phyloP scores from a whole-genome alignment of 345 rosid genomes.

The Passiflora organensis region DNA sequence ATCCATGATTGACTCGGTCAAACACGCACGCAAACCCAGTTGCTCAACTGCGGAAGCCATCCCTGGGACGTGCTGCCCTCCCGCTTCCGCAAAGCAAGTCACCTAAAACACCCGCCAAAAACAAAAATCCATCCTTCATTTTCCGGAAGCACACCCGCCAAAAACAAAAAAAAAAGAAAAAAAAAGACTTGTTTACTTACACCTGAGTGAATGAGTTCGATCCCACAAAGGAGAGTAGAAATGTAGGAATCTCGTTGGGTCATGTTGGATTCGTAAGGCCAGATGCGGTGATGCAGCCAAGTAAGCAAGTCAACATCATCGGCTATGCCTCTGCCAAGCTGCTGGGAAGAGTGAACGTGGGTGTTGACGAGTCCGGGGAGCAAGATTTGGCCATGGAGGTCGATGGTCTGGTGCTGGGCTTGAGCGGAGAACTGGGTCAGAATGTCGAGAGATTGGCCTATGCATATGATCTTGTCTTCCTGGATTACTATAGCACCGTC shows the following conservation, averaged over 20 bases:
- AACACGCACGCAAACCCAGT: constrained; percentile 65
- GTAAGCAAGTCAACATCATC: constrained; percentile 63
- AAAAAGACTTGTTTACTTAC: constrained; percentile 22
- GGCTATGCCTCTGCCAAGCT: constrained; percentile 64
- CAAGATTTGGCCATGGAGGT: constrained; percentile 49
- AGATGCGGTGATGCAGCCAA: constrained; percentile 58
- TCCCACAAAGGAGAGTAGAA: constrained; percentile 60
- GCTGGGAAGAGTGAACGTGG: constrained; percentile 70
- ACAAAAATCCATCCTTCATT: neutral
- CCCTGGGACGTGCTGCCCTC: constrained; percentile 60
- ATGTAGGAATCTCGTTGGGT: constrained; percentile 58
- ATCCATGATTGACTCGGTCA: constrained; percentile 56
- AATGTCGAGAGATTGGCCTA: constrained; percentile 49
- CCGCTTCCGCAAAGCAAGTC: constrained; percentile 76
- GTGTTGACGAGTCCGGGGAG: constrained; percentile 75
- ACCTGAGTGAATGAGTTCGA: constrained; percentile 65
- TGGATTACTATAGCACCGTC: constrained; percentile 48
- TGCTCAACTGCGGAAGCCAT: constrained; percentile 63
- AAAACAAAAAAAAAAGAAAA: too few species aligned
- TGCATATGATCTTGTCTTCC: constrained; percentile 40
- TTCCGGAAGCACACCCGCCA: neutral
- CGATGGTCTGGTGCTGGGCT: constrained; percentile 34
- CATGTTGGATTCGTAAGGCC: constrained; percentile 72
- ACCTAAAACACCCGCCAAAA: constrained; percentile 43
- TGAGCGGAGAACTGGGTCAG: constrained; percentile 32